phyloP scores from a whole-genome alignment of 208 protist genomes.

The Leishmania martiniquensis region DNA sequence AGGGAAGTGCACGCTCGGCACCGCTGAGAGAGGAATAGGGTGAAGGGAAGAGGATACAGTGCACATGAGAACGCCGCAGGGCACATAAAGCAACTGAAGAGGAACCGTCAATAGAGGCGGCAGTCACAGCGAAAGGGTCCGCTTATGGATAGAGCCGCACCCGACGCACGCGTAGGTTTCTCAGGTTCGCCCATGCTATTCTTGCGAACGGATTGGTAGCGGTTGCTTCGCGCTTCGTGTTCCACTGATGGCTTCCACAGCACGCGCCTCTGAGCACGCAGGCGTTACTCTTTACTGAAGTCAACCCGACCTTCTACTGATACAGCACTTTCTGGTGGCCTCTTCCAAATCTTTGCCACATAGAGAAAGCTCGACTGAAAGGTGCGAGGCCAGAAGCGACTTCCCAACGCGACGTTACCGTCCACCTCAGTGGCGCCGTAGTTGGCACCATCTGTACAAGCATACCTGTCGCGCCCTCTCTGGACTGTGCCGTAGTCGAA shows the following conservation, averaged over 20 bases:
- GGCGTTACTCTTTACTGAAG: background rate
- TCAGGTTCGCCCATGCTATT: background rate
- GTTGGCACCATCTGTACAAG: background rate
- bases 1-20: background rate
- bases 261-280: background rate
- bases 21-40: background rate
- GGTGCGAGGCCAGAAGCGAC: conserved; percentile 68
- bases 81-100: too few species aligned
- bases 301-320: background rate
- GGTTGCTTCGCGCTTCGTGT: background rate
- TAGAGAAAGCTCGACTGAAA: conserved; percentile 84
- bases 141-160: background rate
- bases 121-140: too few species aligned
- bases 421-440: background rate
- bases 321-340: conserved; percentile 2
- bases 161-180: background rate
- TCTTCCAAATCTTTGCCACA: conserved; percentile 82
- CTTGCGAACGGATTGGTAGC: background rate
- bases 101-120: too few species aligned
- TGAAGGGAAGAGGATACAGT: background rate
- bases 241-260: background rate
- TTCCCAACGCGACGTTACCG: conserved; percentile 13
- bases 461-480: conserved; percentile 1
- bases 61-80: too few species aligned
- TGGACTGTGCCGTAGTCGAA: conserved; percentile 34